Evolutionary conservation across 257 asterid genomes (phyloP), one percentile per base, ranked within the genome.

Genomic region (Solanum medicagineum): DNA sequence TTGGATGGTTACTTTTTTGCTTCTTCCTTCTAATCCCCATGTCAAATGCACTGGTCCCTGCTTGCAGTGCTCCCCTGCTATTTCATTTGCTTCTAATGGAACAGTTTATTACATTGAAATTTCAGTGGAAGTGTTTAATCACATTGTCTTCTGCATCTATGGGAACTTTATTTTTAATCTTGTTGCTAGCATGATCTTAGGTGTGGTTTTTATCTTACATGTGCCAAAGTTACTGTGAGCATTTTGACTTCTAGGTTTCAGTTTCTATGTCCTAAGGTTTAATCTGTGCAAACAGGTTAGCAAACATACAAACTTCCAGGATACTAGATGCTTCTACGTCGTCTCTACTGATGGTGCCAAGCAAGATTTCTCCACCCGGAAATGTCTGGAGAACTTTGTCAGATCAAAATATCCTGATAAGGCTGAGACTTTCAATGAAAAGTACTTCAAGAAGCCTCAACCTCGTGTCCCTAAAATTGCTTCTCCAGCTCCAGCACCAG

Each of bases 281-380:
- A 57, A 4, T 84, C 73, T 81, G 74, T 77, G 45, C 24, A 77
- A 24, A 86, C 97, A 96, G 99, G 92, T 96, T 22, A 90, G 83
- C 69, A 93, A 84, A 87, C 99, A 95, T 54, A 88, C 56, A 8
- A 90, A 87, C 84, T 94, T 93, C 90, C 97, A 91, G 87, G 98
- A 94, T 22, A 94, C 93, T 24, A 89, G 99, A 87, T 96, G 99
- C 89, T 94, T 95, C 88, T 95, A 87, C 51, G 94, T 87, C 62
- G 98, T 96, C 54, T 87, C 98, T 3, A 84, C 88, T 11, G 97
- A 95, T 89, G 95, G 93, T 20, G 87, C 85, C 29, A 91, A 94
- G 86, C 89, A 91, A 65, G 99, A 96, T 81, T 96, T 96, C 87
- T 96, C 99, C 5, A 95, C 92, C 83, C 90, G 93, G 3, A 96